Percentiles rank a stretch among this genome's conserved stretches.
These are phyloP conservation scores for Boletus sp. DNA, from an alignment of 1,284 basidiomycete species.

Conservation along the genomic window DNA sequence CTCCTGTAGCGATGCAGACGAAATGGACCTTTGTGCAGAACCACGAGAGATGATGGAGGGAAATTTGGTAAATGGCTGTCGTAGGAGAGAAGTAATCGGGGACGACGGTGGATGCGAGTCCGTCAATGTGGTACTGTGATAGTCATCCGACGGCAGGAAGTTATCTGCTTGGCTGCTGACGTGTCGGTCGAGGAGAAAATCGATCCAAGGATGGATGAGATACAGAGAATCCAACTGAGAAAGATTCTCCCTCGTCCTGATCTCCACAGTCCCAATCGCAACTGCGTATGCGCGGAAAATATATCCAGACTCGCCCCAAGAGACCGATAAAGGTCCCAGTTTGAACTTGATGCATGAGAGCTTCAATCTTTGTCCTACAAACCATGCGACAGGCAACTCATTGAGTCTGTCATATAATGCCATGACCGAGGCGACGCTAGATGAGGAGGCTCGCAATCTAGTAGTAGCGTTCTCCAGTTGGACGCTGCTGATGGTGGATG, in stretches of 20 bases:
- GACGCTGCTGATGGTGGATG: background rate
- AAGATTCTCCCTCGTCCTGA: background rate
- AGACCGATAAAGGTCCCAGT: background rate
- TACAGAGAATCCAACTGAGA: background rate
- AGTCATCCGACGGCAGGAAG: too few relatives aligned
- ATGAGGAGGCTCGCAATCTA: background rate
- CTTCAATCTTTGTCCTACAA: background rate
- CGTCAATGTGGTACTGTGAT: too few relatives aligned
- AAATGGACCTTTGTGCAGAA: too few relatives aligned
- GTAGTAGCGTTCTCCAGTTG: background rate
- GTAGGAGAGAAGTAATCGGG: too few relatives aligned
- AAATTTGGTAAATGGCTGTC: too few relatives aligned
- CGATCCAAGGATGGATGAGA: conserved; percentile 8
- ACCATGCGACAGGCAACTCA: background rate
- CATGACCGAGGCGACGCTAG: background rate
- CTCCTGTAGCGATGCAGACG: too few relatives aligned
- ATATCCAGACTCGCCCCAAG: background rate
- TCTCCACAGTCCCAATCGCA: conserved; percentile 2
- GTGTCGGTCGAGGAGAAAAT: conserved; percentile 3
- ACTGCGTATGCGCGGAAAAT: background rate
- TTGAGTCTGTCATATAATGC: background rate
- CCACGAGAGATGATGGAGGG: too few relatives aligned
- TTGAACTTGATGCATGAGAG: background rate
- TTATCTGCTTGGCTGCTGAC: too few relatives aligned
- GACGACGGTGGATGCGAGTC: too few relatives aligned